Percentiles rank a stretch among this genome's conserved stretches.
These are phyloP conservation scores for Phyllosticta citribraziliensis DNA, from an alignment of 2,329 filamentous ascomycete species.

Conservation along the genomic window DNA sequence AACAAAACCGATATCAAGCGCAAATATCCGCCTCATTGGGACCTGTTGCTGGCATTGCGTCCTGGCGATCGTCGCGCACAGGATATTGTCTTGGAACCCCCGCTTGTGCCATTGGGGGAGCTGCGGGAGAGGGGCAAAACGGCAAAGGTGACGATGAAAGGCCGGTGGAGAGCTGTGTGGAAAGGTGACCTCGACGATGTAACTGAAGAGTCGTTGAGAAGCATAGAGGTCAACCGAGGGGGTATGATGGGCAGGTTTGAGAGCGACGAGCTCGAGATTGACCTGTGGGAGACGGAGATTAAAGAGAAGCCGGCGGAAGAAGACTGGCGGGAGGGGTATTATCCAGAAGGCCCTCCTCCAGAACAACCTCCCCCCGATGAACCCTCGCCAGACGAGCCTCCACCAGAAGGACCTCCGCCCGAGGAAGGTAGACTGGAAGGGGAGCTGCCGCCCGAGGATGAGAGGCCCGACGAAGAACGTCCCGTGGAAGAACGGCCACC, in stretches of 20 bases:
- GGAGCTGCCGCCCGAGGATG: neutral
- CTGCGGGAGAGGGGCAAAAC: constrained; percentile 25
- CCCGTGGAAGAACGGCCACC: neutral
- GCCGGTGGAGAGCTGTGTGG: constrained; percentile 6
- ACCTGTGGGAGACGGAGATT: neutral
- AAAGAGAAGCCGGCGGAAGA: neutral
- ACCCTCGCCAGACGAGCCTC: neutral
- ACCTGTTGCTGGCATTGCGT: constrained; percentile 25
- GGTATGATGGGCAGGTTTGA: neutral
- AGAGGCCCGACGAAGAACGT: neutral
- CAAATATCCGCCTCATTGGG: constrained; percentile 26
- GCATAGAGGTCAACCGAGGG: neutral
- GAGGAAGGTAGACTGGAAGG: neutral
- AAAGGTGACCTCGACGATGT: constrained; percentile 17
- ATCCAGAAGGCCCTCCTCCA: neutral
- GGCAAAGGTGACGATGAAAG: constrained; percentile 26
- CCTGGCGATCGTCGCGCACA: constrained; percentile 24
- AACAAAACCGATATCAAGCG: constrained; percentile 19
- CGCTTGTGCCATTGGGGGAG: constrained; percentile 30
- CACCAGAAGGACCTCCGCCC: neutral
- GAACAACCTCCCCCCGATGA: neutral
- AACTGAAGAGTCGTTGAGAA: constrained; percentile 15
- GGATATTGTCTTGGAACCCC: constrained; percentile 27
- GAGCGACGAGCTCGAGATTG: neutral
- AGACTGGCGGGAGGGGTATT: neutral